These are phyloP conservation scores for Westerdykella aurantiaca DNA, from an alignment of 2,329 filamentous ascomycete genomes.

Conservation along the genomic window DNA sequence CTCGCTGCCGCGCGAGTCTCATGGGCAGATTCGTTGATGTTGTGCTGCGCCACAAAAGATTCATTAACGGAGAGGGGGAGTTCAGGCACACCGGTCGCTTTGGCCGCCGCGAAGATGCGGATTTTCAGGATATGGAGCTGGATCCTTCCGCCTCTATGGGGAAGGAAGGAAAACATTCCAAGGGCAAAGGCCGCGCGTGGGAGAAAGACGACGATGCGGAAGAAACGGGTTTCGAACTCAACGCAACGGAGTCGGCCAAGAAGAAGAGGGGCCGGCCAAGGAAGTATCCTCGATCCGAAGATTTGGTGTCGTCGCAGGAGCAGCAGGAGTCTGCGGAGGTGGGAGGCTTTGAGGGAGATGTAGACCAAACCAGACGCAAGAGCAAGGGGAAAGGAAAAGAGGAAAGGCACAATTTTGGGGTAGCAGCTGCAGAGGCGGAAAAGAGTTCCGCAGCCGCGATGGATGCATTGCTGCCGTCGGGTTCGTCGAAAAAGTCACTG, in stretches of 20 bases:
- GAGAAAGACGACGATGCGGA: conserved; percentile 30
- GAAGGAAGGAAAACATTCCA: conserved; percentile 18
- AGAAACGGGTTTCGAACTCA: conserved; percentile 14
- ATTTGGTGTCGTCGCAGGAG: not conserved
- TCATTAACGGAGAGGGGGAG: too few species aligned
- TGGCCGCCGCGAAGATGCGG: too few species aligned
- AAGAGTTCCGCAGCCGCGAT: too few species aligned
- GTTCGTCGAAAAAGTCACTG: too few species aligned
- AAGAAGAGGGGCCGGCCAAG: conserved; percentile 5
- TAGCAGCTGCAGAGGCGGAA: too few species aligned
- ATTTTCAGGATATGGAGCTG: too few species aligned
- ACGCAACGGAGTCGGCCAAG: not conserved
- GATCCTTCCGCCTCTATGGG: too few species aligned
- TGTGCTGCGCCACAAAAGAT: too few species aligned
- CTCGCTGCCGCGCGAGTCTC: not conserved
- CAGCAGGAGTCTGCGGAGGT: not conserved
- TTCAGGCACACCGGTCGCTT: too few species aligned
- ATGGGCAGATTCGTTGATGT: too few species aligned
- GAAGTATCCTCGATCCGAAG: not conserved
- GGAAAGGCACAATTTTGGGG: conserved; percentile 1
- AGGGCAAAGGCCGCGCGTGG: conserved; percentile 29
- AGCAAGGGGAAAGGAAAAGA: conserved; percentile 8
- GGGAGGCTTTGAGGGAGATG: conserved; percentile 1
- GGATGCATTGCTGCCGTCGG: too few species aligned
- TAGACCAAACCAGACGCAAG: conserved; percentile 16